These are phyloP conservation scores for Apiosordaria backusii DNA, from an alignment of 495 filamentous ascomycete species.

Conservation along the genomic window DNA sequence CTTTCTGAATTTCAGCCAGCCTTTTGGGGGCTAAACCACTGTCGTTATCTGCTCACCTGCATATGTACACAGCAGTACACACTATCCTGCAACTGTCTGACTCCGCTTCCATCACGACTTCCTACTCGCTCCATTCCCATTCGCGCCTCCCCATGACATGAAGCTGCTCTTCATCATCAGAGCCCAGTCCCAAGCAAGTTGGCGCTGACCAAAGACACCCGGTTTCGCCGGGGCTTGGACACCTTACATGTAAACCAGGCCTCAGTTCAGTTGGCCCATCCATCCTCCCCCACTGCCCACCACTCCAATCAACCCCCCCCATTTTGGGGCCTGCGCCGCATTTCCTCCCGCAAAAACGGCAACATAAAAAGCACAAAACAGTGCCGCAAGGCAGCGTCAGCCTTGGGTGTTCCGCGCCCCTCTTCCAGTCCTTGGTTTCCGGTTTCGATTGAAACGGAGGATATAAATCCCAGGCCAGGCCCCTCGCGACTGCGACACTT, in stretches of 20 bases:
- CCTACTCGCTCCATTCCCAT: not conserved
- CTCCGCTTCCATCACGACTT: not conserved
- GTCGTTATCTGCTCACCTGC: not conserved
- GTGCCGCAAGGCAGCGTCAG: not conserved
- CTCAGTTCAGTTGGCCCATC: constrained; percentile 9
- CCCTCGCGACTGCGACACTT: not conserved
- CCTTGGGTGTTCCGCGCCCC: not conserved
- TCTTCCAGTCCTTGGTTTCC: not conserved
- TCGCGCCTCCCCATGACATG: not conserved
- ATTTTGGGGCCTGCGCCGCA: not conserved
- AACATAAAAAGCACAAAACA: not conserved
- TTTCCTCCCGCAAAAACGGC: not conserved
- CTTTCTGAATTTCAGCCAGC: not conserved
- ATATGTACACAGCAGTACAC: not conserved
- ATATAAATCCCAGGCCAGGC: not conserved
- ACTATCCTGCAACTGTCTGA: not conserved
- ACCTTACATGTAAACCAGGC: not conserved
- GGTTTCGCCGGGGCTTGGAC: not conserved
- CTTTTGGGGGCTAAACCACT: not conserved
- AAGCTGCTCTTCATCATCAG: not conserved
- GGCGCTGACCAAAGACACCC: not conserved
- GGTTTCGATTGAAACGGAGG: constrained; percentile 2
- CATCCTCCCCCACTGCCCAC: not conserved
- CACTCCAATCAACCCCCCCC: not conserved
- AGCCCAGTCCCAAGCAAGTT: not conserved